Conservation (phyloP, 306 rosid species). For the Quercus gilva region DNA sequence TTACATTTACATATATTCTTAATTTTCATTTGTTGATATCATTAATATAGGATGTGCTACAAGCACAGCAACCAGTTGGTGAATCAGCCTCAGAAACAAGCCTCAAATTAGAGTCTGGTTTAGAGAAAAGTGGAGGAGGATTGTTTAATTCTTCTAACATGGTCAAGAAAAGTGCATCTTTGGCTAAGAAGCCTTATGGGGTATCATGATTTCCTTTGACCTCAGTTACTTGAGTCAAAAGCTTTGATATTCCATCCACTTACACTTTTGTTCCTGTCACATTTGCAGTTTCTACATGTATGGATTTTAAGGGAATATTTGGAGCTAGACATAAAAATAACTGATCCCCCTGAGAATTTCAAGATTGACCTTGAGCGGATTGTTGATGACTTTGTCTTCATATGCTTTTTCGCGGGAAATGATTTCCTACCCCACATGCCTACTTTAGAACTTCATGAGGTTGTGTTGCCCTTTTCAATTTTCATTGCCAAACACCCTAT, state of each 20-base stretch:
- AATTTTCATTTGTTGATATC: not conserved
- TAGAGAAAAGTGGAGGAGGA: not conserved
- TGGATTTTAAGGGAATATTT: conserved; percentile 63
- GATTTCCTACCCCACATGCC: conserved; percentile 69
- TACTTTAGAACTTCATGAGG: conserved; percentile 48
- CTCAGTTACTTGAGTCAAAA: not conserved
- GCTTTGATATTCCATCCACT: not conserved
- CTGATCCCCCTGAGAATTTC: conserved; percentile 31
- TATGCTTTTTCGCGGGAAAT: conserved; percentile 59
- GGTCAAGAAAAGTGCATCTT: too few species aligned
- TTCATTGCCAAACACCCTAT: not conserved
- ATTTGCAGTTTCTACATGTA: conserved; percentile 51
- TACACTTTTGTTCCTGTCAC: not conserved
- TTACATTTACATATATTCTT: not conserved
- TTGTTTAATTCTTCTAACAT: not conserved
- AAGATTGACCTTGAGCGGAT: conserved; percentile 43
- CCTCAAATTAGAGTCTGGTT: not conserved
- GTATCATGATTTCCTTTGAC: conserved; percentile 18
- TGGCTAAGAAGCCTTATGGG: conserved; percentile 29
- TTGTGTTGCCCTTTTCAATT: not conserved
- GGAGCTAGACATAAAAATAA: conserved; percentile 44
- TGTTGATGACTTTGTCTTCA: conserved; percentile 59
- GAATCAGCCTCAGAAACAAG: not conserved
- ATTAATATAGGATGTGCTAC: conserved; percentile 15
- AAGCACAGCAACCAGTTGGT: not conserved